These are phyloP conservation scores for Lumnitzera racemosa DNA, from an alignment of 345 rosid genomes.

Conservation along the genomic window DNA sequence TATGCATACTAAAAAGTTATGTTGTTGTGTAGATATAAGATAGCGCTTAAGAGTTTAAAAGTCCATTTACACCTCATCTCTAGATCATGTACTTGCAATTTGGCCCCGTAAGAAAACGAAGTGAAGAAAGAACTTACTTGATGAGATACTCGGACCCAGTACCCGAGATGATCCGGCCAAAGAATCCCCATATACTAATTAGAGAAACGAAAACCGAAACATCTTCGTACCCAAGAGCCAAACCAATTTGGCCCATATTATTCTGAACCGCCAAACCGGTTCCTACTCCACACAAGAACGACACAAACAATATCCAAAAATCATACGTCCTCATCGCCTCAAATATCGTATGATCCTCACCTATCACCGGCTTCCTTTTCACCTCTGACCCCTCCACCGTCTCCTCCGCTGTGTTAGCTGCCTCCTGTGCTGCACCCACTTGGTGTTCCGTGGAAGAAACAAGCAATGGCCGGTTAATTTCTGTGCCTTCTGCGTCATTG, in stretches of 20 bases:
- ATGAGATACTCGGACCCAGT: slow-evolving; percentile 66
- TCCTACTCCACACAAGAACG: slow-evolving; percentile 87
- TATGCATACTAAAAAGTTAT: no score
- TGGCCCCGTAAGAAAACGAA: neutral
- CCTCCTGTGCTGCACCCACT: slow-evolving; percentile 2
- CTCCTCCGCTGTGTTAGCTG: slow-evolving; percentile 8
- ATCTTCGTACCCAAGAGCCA: slow-evolving; percentile 77
- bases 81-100: no score
- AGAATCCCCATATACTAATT: slow-evolving; percentile 89
- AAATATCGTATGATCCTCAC: slow-evolving; percentile 79
- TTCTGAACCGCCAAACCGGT: slow-evolving; percentile 86
- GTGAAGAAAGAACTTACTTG: slow-evolving; percentile 35
- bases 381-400: slow-evolving; percentile 10
- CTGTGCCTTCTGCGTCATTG: slow-evolving; percentile 28
- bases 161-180: slow-evolving; percentile 84
- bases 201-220: slow-evolving; percentile 82
- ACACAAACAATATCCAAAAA: slow-evolving; percentile 75
- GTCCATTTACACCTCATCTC: no score
- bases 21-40: no score
- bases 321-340: slow-evolving; percentile 63
- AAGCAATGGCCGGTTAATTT: slow-evolving; percentile 43
- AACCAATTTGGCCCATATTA: slow-evolving; percentile 90
- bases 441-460: neutral
- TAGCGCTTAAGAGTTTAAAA: no score
- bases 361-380: slow-evolving; percentile 44